Conservation (phyloP, 1,139 yeast species). For the Pichia cactophila region DNA sequence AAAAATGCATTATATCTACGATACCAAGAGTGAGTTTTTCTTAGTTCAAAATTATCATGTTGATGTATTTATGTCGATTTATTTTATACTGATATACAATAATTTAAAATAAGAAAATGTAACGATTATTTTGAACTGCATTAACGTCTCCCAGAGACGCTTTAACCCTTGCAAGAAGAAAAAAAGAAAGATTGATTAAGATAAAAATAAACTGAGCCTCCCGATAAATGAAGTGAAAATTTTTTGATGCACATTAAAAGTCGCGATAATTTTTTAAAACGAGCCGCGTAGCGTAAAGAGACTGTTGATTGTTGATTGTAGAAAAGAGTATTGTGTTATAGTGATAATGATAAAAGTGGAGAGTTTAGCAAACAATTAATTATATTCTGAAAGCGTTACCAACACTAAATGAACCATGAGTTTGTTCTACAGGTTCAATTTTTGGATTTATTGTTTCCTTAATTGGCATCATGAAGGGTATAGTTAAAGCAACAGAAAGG, state of each 20-base stretch:
- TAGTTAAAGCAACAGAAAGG: slow-evolving; percentile 25
- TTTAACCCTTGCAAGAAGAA: too few relatives aligned
- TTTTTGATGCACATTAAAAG: too few relatives aligned
- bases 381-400: slow-evolving; percentile 27
- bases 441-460: slow-evolving; percentile 22
- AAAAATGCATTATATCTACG: slow-evolving; percentile 66
- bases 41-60: not conserved
- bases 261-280: not conserved
- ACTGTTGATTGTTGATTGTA: too few relatives aligned
- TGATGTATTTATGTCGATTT: not conserved
- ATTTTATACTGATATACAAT: not conserved
- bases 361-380: not conserved
- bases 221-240: not conserved
- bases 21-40: slow-evolving; percentile 33
- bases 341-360: not conserved
- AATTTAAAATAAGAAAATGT: not conserved
- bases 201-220: too few relatives aligned
- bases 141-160: not conserved
- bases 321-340: not conserved
- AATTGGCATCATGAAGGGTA: slow-evolving; percentile 27
- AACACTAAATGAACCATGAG: slow-evolving; percentile 23
- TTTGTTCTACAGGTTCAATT: slow-evolving; percentile 8
- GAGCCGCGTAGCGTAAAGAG: not conserved
- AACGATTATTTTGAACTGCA: not conserved
- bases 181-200: not conserved